phyloP scores from a whole-genome alignment of 2,329 filamentous ascomycete species.

The Geosmithia flava region DNA sequence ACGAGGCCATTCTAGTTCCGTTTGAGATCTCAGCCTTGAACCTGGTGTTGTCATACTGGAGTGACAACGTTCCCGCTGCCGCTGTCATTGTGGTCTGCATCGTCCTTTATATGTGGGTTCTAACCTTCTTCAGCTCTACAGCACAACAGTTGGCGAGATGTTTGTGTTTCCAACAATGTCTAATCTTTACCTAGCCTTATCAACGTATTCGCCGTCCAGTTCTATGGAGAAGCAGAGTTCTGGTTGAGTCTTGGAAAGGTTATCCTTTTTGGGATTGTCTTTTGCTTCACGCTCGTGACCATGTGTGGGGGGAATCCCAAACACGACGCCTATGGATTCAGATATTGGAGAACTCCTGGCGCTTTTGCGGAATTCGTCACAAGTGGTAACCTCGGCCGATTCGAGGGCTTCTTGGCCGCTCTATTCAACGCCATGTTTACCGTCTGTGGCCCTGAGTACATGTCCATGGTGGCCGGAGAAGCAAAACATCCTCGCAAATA shows the following conservation, averaged over 20 bases:
- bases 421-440: constrained; percentile 53
- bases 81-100: constrained; percentile 7
- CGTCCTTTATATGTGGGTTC: background rate
- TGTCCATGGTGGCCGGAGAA: constrained; percentile 58
- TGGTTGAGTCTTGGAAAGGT: constrained; percentile 52
- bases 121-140: background rate
- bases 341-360: constrained; percentile 45
- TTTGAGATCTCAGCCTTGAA: constrained; percentile 36
- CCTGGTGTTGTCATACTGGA: constrained; percentile 33
- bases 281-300: constrained; percentile 65
- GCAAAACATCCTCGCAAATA: constrained; percentile 49
- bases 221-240: constrained; percentile 63
- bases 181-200: constrained; percentile 26
- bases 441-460: constrained; percentile 55
- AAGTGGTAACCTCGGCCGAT: constrained; percentile 47
- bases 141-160: too few relatives aligned
- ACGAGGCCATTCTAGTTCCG: constrained; percentile 30
- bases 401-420: constrained; percentile 57
- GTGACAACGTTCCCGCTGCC: constrained; percentile 8
- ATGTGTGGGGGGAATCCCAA: constrained; percentile 70
- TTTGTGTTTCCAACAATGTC: too few relatives aligned
- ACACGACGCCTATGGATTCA: constrained; percentile 56
- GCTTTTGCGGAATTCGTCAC: constrained; percentile 29
- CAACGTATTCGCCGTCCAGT: constrained; percentile 54
- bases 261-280: constrained; percentile 52